These are phyloP conservation scores for Eimeria tenella DNA, from an alignment of 169 alveolate genomes.

Conservation along the genomic window DNA sequence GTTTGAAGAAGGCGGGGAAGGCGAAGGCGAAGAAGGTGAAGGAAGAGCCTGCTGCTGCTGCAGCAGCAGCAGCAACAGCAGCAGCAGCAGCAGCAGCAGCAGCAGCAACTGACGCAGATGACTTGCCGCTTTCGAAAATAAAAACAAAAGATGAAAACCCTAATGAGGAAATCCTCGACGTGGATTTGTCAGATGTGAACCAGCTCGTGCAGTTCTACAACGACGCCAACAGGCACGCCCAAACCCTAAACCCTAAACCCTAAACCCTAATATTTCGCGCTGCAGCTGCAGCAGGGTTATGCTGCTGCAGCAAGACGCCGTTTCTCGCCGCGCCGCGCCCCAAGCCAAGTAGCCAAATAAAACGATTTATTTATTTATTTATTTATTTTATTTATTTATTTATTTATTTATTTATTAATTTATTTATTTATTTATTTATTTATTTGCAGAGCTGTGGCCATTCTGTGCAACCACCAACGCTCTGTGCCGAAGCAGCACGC, in stretches of 20 bases:
- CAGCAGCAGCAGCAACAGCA: background rate
- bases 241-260: background rate
- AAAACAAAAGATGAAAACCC: background rate
- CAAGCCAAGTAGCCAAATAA: no score
- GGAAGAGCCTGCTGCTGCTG: constrained; percentile 24
- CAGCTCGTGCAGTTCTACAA: constrained; percentile 96
- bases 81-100: constrained; percentile 68
- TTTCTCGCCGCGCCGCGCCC: no score
- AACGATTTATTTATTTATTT: no score
- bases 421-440: no score
- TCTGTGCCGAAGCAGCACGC: constrained; percentile 97
- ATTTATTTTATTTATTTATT: background rate
- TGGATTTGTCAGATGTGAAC: constrained; percentile 88
- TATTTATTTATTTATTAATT: background rate
- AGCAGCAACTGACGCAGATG: constrained; percentile 79
- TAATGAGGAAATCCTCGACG: background rate
- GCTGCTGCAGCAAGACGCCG: no score
- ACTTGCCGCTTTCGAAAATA: background rate
- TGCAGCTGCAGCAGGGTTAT: background rate
- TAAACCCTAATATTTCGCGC: background rate
- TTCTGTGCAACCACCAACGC: constrained; percentile 98
- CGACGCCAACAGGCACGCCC: constrained; percentile 92
- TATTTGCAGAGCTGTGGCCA: constrained; percentile 95
- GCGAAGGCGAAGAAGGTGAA: background rate
- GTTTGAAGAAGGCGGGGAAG: background rate